Evolutionary conservation across 208 protist species (phyloP).

Genomic region (Trypanosoma scelopori): DNA sequence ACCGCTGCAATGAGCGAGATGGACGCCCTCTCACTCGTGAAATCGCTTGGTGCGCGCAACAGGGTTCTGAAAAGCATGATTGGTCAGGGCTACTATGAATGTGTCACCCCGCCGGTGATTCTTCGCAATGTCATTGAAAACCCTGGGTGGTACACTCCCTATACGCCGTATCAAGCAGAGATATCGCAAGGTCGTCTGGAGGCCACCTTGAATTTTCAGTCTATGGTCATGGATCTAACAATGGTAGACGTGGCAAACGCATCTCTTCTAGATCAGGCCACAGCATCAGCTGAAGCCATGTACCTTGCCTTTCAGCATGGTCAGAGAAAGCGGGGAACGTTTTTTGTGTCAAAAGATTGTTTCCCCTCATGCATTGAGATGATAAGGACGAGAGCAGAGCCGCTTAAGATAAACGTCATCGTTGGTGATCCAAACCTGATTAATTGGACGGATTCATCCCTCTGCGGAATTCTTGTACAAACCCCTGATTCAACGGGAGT

Average conservation of each 20-base stretch:
- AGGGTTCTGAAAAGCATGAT: conserved; percentile 91
- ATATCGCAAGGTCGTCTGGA: conserved; percentile 97
- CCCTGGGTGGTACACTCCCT: conserved; percentile 99
- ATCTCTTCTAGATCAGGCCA: conserved; percentile 96
- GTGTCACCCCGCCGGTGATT: conserved; percentile 90
- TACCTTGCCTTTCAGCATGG: conserved; percentile 59
- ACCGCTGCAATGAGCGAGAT: conserved; percentile 66
- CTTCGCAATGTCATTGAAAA: conserved; percentile 97
- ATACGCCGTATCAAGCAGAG: conserved; percentile 97
- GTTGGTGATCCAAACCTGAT: conserved; percentile 72
- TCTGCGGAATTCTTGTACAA: conserved; percentile 93
- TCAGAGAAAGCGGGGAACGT: conserved; percentile 52
- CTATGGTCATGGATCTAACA: conserved; percentile 96
- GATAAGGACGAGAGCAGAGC: conserved; percentile 67
- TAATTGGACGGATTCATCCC: conserved; percentile 52
- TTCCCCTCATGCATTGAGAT: conserved; percentile 72
- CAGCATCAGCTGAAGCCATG: conserved; percentile 69
- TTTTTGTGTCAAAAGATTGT: conserved; percentile 63
- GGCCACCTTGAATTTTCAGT: conserved; percentile 98
- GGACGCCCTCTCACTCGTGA: conserved; percentile 65
- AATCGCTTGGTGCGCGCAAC: conserved; percentile 72
- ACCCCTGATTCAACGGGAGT: conserved; percentile 91
- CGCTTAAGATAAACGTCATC: conserved; percentile 88
- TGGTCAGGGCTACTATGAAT: conserved; percentile 94
- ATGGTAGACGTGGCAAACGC: conserved; percentile 94